Evolutionary conservation across 1,284 basidiomycete genomes (phyloP).

Genomic region (Naganishia sp.): DNA sequence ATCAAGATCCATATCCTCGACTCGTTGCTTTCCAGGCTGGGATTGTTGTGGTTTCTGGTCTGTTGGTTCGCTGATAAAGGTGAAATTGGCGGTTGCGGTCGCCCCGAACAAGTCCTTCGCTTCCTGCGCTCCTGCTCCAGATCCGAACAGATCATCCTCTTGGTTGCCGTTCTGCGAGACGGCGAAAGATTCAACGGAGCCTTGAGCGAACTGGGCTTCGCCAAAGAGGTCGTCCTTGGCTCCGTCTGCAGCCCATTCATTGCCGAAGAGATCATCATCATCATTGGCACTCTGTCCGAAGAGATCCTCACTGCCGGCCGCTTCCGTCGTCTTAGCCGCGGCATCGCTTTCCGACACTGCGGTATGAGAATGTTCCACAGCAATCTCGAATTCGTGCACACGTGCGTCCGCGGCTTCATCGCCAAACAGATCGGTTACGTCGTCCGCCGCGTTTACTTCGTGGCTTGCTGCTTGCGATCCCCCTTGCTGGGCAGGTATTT

Average conservation of each 20-base stretch:
- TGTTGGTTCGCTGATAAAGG: neutral
- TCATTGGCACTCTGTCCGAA: constrained; percentile 15
- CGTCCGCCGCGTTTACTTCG: neutral
- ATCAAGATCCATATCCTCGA: constrained; percentile 32
- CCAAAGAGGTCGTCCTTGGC: constrained; percentile 13
- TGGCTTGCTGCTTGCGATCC: neutral
- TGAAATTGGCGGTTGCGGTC: neutral
- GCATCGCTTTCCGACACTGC: neutral
- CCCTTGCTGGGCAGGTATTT: neutral
- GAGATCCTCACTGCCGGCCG: constrained; percentile 1
- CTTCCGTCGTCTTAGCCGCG: neutral
- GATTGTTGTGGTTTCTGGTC: neutral
- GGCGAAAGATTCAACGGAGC: too few relatives aligned
- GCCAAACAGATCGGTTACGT: constrained; percentile 8
- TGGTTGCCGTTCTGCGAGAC: too few relatives aligned
- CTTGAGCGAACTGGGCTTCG: neutral
- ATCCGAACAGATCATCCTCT: constrained; percentile 6
- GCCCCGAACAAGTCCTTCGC: constrained; percentile 9
- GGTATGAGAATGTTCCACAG: constrained; percentile 11
- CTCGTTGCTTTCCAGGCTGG: constrained; percentile 8
- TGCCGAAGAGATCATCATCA: constrained; percentile 26
- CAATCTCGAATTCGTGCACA: constrained; percentile 20
- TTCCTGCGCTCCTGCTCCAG: neutral
- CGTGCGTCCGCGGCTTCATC: neutral
- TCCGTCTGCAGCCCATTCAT: neutral